Conservation (phyloP, 345 rosid genomes). For the Excoecaria agallocha region DNA sequence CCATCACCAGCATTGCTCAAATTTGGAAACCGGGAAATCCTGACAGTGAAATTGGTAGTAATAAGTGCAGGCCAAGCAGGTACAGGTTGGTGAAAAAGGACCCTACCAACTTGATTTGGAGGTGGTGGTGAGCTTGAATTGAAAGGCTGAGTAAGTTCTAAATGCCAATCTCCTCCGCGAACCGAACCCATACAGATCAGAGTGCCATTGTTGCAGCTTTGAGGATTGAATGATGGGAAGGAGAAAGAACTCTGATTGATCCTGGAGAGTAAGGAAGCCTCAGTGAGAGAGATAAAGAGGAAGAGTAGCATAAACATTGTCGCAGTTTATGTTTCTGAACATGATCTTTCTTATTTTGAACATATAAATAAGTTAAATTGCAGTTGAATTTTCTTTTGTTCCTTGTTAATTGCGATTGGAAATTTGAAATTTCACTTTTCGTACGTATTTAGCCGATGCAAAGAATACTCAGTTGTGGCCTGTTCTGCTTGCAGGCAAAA, state of each 20-base stretch:
- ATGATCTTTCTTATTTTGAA: too few relatives aligned
- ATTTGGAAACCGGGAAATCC: slow-evolving; percentile 26
- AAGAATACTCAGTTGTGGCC: not conserved
- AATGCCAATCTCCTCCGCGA: slow-evolving; percentile 19
- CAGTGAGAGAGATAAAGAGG: slow-evolving; percentile 17
- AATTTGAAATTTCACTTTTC: slow-evolving; percentile 16
- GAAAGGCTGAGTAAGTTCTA: slow-evolving; percentile 25
- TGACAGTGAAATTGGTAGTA: slow-evolving; percentile 35
- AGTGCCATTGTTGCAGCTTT: slow-evolving; percentile 21
- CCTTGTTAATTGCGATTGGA: too few relatives aligned
- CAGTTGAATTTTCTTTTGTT: too few relatives aligned
- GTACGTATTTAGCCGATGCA: slow-evolving; percentile 8
- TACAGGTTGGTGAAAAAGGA: too few relatives aligned
- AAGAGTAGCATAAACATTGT: slow-evolving; percentile 21
- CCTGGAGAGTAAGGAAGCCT: slow-evolving; percentile 13
- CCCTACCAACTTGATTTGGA: too few relatives aligned
- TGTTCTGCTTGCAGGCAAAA: not conserved
- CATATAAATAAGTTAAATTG: too few relatives aligned
- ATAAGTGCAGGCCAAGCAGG: too few relatives aligned
- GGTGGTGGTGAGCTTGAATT: slow-evolving; percentile 10
- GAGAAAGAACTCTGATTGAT: slow-evolving; percentile 8
- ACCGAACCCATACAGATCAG: slow-evolving; percentile 36
- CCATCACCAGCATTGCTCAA: not conserved
- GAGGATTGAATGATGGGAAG: slow-evolving; percentile 22
- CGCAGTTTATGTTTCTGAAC: not conserved